A percentile compares a stretch with the other conserved stretches of the same genome.
These are phyloP conservation scores for Metschnikowia cerradonensis DNA, from an alignment of 805 yeast species.

Conservation along the genomic window DNA sequence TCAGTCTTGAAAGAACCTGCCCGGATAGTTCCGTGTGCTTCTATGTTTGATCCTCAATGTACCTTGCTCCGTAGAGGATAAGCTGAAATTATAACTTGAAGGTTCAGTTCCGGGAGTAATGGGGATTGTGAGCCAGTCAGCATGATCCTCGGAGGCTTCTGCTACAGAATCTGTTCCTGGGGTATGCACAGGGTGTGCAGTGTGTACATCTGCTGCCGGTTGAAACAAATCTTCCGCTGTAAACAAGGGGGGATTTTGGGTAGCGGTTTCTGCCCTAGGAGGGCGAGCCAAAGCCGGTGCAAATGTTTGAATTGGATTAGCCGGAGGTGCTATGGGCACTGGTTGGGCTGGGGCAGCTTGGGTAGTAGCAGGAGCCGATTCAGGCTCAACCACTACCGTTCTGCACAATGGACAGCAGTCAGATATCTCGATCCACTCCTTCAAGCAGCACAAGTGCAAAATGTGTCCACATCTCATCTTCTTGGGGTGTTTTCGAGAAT, in stretches of 20 bases:
- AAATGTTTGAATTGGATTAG: background rate
- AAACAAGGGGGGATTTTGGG: background rate
- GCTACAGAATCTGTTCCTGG: background rate
- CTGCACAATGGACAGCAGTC: conserved; percentile 93
- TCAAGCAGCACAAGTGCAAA: conserved; percentile 83
- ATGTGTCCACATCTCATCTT: conserved; percentile 81
- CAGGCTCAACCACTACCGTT: conserved; percentile 47
- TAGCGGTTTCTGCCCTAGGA: background rate
- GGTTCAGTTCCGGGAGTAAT: background rate
- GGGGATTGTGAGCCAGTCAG: conserved; percentile 1
- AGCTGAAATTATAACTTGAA: background rate
- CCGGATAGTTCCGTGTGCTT: background rate
- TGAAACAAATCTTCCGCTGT: background rate
- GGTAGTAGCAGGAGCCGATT: background rate
- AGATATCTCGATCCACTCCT: conserved; percentile 89
- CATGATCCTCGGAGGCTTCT: background rate
- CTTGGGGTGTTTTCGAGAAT: conserved; percentile 56
- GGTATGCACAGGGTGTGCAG: background rate
- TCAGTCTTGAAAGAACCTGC: background rate
- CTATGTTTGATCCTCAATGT: background rate
- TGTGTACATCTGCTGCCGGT: background rate
- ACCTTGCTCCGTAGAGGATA: background rate
- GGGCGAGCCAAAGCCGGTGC: background rate
- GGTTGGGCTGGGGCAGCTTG: background rate
- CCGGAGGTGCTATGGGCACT: background rate